phyloP scores from a whole-genome alignment of 257 asterid species.

The Parsonsia alboflavescens region DNA sequence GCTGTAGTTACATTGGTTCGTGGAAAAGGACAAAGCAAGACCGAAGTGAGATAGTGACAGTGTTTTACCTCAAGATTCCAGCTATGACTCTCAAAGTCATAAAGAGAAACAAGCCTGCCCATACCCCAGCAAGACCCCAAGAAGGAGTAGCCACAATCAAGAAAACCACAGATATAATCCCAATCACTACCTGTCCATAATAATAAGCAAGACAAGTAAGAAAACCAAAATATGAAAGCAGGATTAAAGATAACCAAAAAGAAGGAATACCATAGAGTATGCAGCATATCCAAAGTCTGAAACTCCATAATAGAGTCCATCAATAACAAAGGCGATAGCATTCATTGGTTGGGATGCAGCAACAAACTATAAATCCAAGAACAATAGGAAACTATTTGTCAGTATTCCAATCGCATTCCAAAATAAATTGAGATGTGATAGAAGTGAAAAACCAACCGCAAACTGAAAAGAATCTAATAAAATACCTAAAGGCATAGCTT shows the following conservation, averaged over 20 bases:
- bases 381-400: background rate
- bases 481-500: background rate
- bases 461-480: background rate
- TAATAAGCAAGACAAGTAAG: conserved; percentile 8
- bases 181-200: conserved; percentile 56
- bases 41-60: background rate
- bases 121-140: conserved; percentile 76
- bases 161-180: conserved; percentile 60
- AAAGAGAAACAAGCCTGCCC: conserved; percentile 87
- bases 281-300: conserved; percentile 94
- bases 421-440: background rate
- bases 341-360: conserved; percentile 91
- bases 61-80: conserved; percentile 60
- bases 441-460: background rate
- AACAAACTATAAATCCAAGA: conserved; percentile 51
- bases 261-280: conserved; percentile 68
- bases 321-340: conserved; percentile 93
- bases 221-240: background rate
- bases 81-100: conserved; percentile 88
- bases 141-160: conserved; percentile 52
- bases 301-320: conserved; percentile 95
- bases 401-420: background rate
- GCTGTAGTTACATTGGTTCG: background rate
- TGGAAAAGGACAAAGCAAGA: background rate
- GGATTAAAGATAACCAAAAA: conserved; percentile 13